Percentiles rank a stretch among this genome's conserved stretches.
Evolutionary conservation across 2,329 filamentous ascomycete genomes (phyloP).

Genomic region (Alternaria brassicicola): DNA sequence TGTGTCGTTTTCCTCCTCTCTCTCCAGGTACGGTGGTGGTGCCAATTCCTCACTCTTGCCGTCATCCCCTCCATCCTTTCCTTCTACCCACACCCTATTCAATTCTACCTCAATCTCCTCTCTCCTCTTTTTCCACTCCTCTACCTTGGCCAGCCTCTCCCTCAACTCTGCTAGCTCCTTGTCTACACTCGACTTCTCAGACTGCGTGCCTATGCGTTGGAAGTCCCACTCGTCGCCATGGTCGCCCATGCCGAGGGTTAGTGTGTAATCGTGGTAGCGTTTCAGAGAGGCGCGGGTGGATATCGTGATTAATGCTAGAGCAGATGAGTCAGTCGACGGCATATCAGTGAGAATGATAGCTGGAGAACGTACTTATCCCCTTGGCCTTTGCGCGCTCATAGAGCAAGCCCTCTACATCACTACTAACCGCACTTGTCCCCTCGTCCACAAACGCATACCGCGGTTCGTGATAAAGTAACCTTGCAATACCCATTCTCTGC

Average conservation of each 20-base stretch:
- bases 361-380: slow-evolving; percentile 77
- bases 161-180: slow-evolving; percentile 85
- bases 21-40: slow-evolving; percentile 45
- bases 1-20: neutral
- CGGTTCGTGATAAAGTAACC: slow-evolving; percentile 92
- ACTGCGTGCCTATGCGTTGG: slow-evolving; percentile 89
- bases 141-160: slow-evolving; percentile 79
- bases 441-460: slow-evolving; percentile 94
- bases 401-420: slow-evolving; percentile 89
- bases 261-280: slow-evolving; percentile 92
- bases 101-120: slow-evolving; percentile 85
- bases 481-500: slow-evolving; percentile 89
- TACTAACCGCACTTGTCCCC: slow-evolving; percentile 90
- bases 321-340: neutral
- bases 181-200: slow-evolving; percentile 92
- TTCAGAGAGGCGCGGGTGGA: slow-evolving; percentile 93
- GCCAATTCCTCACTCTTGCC: slow-evolving; percentile 44
- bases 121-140: slow-evolving; percentile 78
- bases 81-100: slow-evolving; percentile 64
- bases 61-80: slow-evolving; percentile 16
- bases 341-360: neutral
- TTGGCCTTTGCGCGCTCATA: slow-evolving; percentile 93
- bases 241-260: slow-evolving; percentile 81
- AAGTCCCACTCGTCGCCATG: slow-evolving; percentile 89
- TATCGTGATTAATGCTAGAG: slow-evolving; percentile 83